Evolutionary conservation across 192 early-diverging fungal genomes (phyloP).

Genomic region (Coemansia sp.): DNA sequence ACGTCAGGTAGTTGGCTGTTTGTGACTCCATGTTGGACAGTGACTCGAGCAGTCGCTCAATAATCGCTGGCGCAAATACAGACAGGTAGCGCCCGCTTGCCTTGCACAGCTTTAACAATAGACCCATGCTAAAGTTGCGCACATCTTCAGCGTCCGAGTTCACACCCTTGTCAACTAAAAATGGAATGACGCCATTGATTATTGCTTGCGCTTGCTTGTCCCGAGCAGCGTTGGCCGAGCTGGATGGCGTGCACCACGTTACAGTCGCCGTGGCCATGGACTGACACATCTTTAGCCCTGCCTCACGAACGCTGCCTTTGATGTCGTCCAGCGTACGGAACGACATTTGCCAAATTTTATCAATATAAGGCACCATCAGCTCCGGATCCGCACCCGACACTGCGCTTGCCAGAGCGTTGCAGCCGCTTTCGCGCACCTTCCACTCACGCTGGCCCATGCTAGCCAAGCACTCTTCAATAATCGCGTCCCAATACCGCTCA

Average conservation of each 20-base stretch:
- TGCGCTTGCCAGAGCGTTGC: conserved; percentile 35
- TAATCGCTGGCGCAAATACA: conserved; percentile 69
- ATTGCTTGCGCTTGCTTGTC: conserved; percentile 63
- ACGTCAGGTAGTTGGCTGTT: conserved; percentile 79
- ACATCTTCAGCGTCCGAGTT: conserved; percentile 84
- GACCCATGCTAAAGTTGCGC: conserved; percentile 73
- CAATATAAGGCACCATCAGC: conserved; percentile 61
- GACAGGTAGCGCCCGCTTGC: conserved; percentile 72
- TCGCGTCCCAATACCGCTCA: conserved; percentile 57
- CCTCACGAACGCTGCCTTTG: conserved; percentile 84
- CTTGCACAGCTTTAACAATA: conserved; percentile 82
- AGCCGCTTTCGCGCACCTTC: conserved; percentile 84
- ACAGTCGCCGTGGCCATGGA: conserved; percentile 79
- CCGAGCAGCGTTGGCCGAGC: conserved; percentile 38
- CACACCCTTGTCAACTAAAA: conserved; percentile 75
- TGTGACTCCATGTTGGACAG: conserved; percentile 76
- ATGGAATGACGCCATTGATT: conserved; percentile 82
- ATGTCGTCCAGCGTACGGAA: conserved; percentile 93
- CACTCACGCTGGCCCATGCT: conserved; percentile 80
- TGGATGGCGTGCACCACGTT: conserved; percentile 69
- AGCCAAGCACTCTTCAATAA: conserved; percentile 76
- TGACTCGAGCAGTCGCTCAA: conserved; percentile 78
- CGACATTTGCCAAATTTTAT: conserved; percentile 84
- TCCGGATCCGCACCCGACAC: conserved; percentile 22
- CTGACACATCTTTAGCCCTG: conserved; percentile 79